These are phyloP conservation scores for Jatropha curcas DNA, from an alignment of 345 rosid genomes.

Conservation along the genomic window DNA sequence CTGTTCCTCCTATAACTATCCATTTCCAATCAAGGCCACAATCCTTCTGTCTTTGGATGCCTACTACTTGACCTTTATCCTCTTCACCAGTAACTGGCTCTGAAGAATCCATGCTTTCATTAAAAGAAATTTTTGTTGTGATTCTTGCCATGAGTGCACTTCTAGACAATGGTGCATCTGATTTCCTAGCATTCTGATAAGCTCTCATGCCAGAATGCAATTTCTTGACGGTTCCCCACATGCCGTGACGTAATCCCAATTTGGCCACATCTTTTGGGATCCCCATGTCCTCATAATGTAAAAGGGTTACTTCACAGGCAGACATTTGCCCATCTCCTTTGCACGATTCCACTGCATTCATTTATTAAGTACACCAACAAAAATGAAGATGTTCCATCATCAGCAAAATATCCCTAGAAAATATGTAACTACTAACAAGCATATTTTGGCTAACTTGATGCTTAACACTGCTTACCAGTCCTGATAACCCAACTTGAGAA, in stretches of 20 bases:
- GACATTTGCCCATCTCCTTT: slow-evolving; percentile 78
- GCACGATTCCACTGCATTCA: slow-evolving; percentile 74
- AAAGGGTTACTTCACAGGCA: slow-evolving; percentile 85
- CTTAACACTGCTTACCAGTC: slow-evolving; percentile 52
- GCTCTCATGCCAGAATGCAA: slow-evolving; percentile 80
- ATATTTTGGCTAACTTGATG: not conserved
- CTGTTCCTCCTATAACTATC: slow-evolving; percentile 75
- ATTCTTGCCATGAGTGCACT: slow-evolving; percentile 68
- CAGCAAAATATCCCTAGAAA: not conserved
- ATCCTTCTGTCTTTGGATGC: slow-evolving; percentile 39
- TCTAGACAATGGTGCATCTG: slow-evolving; percentile 60
- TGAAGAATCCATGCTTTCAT: slow-evolving; percentile 41
- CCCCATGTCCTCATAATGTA: slow-evolving; percentile 96
- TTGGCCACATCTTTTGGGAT: slow-evolving; percentile 97
- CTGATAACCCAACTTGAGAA: slow-evolving; percentile 92
- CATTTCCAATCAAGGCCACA: slow-evolving; percentile 87
- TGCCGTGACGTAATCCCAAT: slow-evolving; percentile 88
- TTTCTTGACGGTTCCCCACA: slow-evolving; percentile 98
- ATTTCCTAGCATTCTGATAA: slow-evolving; percentile 72
- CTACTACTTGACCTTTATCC: slow-evolving; percentile 26
- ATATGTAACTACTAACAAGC: not conserved
- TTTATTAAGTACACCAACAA: slow-evolving; percentile 5
- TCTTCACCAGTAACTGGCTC: slow-evolving; percentile 44
- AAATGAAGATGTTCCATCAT: not conserved
- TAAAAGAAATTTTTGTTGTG: slow-evolving; percentile 57